These are phyloP conservation scores for Ustulina deusta DNA, from an alignment of 2,329 filamentous ascomycete species.

Conservation along the genomic window DNA sequence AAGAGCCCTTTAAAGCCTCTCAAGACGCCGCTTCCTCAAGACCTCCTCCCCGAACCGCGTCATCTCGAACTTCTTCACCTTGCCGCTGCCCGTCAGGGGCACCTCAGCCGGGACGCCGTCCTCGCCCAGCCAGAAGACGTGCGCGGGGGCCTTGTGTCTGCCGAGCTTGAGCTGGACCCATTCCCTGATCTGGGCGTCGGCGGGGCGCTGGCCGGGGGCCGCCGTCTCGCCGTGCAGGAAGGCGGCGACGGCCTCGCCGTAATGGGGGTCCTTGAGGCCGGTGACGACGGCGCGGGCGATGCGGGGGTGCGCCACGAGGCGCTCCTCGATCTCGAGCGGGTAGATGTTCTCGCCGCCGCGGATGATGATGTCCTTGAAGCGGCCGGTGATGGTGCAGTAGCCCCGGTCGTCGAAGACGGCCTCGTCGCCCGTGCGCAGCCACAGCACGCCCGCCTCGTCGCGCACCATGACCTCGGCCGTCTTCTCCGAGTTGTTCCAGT, in stretches of 20 bases:
- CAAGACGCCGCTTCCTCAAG: conserved; percentile 60
- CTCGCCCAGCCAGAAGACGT: conserved; percentile 81
- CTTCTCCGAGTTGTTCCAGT: conserved; percentile 79
- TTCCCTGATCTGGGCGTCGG: conserved; percentile 66
- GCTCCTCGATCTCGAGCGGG: conserved; percentile 80
- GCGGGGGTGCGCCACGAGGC: conserved; percentile 72
- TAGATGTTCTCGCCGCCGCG: conserved; percentile 80
- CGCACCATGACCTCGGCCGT: conserved; percentile 71
- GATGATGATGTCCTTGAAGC: conserved; percentile 85
- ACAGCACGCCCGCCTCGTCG: conserved; percentile 66
- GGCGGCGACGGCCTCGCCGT: conserved; percentile 78
- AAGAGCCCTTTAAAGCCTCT: conserved; percentile 56
- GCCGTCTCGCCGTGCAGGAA: conserved; percentile 61
- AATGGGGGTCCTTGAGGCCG: conserved; percentile 75
- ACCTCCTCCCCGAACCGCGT: conserved; percentile 67
- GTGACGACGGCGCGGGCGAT: conserved; percentile 76
- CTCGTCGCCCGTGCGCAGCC: conserved; percentile 77
- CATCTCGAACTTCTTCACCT: conserved; percentile 76
- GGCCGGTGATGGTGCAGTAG: conserved; percentile 78
- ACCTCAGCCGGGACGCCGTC: conserved; percentile 66
- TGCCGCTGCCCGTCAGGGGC: conserved; percentile 78
- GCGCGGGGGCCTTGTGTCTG: conserved; percentile 75
- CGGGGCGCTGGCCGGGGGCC: conserved; percentile 53
- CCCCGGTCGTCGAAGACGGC: conserved; percentile 75
- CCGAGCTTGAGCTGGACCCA: conserved; percentile 74